Evolutionary conservation across 257 asterid genomes (phyloP), one percentile per base, ranked within the genome.

Genomic region (Fraxinus excelsior): DNA sequence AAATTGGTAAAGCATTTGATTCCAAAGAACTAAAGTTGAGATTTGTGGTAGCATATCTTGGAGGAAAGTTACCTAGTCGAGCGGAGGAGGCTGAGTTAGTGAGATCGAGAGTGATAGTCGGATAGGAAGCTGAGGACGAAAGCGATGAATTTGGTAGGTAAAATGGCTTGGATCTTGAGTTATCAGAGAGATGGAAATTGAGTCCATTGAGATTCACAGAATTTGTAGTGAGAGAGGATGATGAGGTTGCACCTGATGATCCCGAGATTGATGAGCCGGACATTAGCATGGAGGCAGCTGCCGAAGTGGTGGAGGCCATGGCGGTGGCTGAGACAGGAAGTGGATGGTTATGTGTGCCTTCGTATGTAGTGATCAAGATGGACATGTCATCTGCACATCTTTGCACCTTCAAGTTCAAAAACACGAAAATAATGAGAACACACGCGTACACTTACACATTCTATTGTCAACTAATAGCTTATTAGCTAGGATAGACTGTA

Each of bases 241-340:
- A 76, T 26, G 82, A 13, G 37, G 66, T 37, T 1, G 72, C 73
- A 35, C 80, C 85, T 2, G 88, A 44, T 44, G 53, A 74, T 67
- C 71, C 77, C 0, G 96, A 88, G 74, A 86, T 80, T 32, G 99
- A 89, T 21, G 99, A 93, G 34, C 97, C 97, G 2, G 98, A 90
- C 26, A 87, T 0, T 18, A 95, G 86, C 99, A 95, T 90, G 60
- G 91, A 87, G 58, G 97, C 98, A 0, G 98, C 99, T 0, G 99
- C 97, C 0, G 99, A 87, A 23, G 99, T 95, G 81, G 99, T 92
- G 89, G 97, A 90, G 31, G 99, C 99, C 94, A 95, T 90, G 67
- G 96, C 91, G 0, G 98, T 93, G 71, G 99, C 99, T 0, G 97
- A 85, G 40, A 80, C 76, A 1, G 99, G 94, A 64, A 93, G 98